Evolutionary conservation across 345 rosid species (phyloP).

Genomic region (Citrus sp.): DNA sequence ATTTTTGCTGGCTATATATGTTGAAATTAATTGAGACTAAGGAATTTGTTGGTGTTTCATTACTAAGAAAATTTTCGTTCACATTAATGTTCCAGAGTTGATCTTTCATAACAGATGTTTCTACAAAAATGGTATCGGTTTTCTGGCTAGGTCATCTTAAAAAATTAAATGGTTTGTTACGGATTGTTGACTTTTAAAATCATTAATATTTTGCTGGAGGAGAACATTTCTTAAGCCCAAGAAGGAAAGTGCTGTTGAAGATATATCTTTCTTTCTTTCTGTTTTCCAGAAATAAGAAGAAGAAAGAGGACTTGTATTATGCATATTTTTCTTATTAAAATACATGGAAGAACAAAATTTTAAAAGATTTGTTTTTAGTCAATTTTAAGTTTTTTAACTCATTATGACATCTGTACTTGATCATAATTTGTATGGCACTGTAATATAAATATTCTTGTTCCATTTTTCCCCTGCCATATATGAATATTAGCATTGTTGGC

Average conservation of each 20-base stretch:
- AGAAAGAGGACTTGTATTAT: background rate
- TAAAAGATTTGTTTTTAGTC: background rate
- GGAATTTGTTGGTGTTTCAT: background rate
- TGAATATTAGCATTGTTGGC: slow-evolving; percentile 6
- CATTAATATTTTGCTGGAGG: background rate
- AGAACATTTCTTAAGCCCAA: background rate
- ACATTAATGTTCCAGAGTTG: background rate
- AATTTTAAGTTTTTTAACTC: background rate
- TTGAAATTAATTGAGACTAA: background rate
- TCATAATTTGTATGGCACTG: background rate
- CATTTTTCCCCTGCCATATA: background rate
- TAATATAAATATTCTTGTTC: background rate
- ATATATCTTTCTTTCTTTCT: background rate
- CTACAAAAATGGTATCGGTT: background rate
- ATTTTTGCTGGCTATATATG: background rate
- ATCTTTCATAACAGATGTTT: background rate
- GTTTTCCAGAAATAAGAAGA: background rate
- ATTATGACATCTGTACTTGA: background rate
- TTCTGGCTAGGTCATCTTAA: background rate
- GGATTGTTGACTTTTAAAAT: background rate
- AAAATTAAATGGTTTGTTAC: too few relatives aligned
- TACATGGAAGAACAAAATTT: background rate
- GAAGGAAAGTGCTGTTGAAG: background rate
- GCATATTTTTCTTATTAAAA: background rate
- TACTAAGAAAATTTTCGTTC: background rate